A percentile compares a stretch with the other conserved stretches of the same genome.
These are phyloP conservation scores for Cryptosporidium meleagridis DNA, from an alignment of 169 alveolate genomes.

Conservation along the genomic window DNA sequence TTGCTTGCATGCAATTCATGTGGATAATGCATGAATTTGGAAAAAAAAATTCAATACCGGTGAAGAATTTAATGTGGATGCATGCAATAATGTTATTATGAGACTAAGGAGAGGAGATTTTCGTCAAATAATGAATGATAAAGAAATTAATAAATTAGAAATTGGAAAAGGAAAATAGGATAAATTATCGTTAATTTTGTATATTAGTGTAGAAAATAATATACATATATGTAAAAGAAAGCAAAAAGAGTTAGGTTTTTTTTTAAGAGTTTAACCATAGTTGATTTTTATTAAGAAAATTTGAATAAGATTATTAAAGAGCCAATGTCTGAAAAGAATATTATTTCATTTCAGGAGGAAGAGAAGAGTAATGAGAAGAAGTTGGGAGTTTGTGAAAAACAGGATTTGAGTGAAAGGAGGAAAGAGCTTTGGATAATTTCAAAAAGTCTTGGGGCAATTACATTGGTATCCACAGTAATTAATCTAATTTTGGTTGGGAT, in stretches of 20 bases:
- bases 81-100: neutral
- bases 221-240: neutral
- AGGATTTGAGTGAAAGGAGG: slow-evolving; percentile 11
- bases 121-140: neutral
- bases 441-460: slow-evolving; percentile 34
- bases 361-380: neutral
- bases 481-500: slow-evolving; percentile 32
- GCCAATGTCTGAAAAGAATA: neutral
- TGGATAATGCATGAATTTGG: neutral
- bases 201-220: neutral
- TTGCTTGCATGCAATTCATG: neutral
- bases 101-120: neutral
- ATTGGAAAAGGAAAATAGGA: neutral
- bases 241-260: neutral
- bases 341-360: neutral
- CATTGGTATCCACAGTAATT: slow-evolving; percentile 15
- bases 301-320: neutral
- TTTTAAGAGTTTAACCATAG: neutral
- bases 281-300: neutral
- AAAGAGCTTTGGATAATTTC: slow-evolving; percentile 3
- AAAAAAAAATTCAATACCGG: slow-evolving; percentile 10
- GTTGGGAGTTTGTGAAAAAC: neutral
- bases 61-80: neutral
- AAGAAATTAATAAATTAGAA: no score
- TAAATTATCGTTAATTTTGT: neutral